Evolutionary conservation across 768 basidiomycete species (phyloP).

Genomic region (Kwoniella bestiolae): DNA sequence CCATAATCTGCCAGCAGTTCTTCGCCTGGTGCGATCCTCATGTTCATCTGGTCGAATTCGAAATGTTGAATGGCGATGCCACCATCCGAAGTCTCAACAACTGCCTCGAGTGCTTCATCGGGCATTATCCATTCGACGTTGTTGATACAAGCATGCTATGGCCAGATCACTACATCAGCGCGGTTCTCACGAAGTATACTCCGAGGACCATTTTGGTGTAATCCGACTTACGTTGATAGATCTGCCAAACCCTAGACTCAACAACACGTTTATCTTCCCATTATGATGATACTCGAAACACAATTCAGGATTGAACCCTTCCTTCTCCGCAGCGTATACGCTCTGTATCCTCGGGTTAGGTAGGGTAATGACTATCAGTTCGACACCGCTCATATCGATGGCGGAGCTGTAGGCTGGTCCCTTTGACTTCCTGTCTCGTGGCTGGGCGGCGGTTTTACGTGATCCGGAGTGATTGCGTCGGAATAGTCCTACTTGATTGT

Average conservation of each 20-base stretch:
- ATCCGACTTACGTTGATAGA: constrained; percentile 3
- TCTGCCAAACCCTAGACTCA: constrained; percentile 6
- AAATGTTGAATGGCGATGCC: constrained; percentile 1
- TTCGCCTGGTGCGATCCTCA: constrained; percentile 3
- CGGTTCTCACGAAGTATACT: no score
- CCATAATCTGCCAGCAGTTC: constrained; percentile 10
- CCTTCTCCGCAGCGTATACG: not conserved
- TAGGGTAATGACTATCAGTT: not conserved
- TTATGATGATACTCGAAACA: not conserved
- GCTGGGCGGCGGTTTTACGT: no score
- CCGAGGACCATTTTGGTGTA: no score
- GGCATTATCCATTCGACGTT: constrained; percentile 2
- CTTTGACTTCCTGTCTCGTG: not conserved
- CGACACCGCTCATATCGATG: constrained; percentile 1
- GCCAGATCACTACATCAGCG: not conserved
- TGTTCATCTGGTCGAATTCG: not conserved
- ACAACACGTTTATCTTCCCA: not conserved
- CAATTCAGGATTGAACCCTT: not conserved
- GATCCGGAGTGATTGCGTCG: not conserved
- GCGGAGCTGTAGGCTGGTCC: not conserved
- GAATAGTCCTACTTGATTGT: not conserved
- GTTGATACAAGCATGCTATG: not conserved
- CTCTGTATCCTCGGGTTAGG: not conserved
- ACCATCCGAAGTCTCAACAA: not conserved
- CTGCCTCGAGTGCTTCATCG: not conserved